Conservation (phyloP, 2,329 filamentous ascomycete species). For the Periconia sp. region DNA sequence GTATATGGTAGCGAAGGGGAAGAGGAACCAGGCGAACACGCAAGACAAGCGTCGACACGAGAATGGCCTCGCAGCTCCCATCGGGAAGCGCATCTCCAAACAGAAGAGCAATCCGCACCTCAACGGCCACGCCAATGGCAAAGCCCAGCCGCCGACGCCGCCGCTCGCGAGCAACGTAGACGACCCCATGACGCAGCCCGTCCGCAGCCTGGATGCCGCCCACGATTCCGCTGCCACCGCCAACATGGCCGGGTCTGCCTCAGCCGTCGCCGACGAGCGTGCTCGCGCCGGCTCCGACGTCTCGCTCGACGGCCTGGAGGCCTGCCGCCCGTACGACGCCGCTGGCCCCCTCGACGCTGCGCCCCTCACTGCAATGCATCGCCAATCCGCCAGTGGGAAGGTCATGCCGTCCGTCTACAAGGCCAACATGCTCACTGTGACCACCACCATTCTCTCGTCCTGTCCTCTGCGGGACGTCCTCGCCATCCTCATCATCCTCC, state of each 20-base stretch:
- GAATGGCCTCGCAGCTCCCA: conserved; percentile 80
- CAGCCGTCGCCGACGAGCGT: conserved; percentile 32
- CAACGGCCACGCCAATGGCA: conserved; percentile 43
- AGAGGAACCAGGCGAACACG: conserved; percentile 53
- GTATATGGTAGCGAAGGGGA: conserved; percentile 57
- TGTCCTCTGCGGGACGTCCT: conserved; percentile 94
- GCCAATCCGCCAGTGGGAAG: conserved; percentile 60
- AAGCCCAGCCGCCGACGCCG: conserved; percentile 33
- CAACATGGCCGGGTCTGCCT: conserved; percentile 18
- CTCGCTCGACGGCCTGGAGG: conserved; percentile 49
- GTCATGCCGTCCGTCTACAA: conserved; percentile 73
- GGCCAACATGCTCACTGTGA: conserved; percentile 71
- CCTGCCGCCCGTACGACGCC: conserved; percentile 38
- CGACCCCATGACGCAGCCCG: conserved; percentile 43
- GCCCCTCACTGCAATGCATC: conserved; percentile 64
- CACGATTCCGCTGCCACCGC: conserved; percentile 16
- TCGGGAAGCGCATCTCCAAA: conserved; percentile 67
- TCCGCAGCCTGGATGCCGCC: conserved; percentile 25
- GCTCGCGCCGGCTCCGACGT: conserved; percentile 51
- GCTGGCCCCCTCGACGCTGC: conserved; percentile 44
- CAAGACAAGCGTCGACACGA: conserved; percentile 75
- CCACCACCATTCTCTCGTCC: conserved; percentile 84
- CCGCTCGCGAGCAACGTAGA: conserved; percentile 48
- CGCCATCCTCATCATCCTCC: conserved; percentile 92
- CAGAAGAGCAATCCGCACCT: conserved; percentile 55